phyloP scores from a whole-genome alignment of 106 monocot species.

The Dioscorea dumetorum region DNA sequence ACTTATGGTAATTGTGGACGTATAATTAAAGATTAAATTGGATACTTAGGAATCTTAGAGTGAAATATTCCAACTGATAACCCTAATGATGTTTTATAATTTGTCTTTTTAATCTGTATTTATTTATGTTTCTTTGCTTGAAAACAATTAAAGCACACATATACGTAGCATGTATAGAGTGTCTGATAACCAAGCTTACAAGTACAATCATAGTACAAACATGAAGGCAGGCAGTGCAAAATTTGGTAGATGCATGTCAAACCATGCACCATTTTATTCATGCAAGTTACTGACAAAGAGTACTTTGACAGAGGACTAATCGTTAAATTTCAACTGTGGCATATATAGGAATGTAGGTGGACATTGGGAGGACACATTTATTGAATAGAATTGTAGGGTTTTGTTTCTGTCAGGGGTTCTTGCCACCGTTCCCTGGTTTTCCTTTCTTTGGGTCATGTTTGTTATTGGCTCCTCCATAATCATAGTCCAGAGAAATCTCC shows the following conservation, averaged over 20 bases:
- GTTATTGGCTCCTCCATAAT: slow-evolving; percentile 7
- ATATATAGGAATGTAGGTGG: not conserved
- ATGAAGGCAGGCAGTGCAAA: not conserved
- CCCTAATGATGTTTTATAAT: too few relatives aligned
- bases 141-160: too few relatives aligned
- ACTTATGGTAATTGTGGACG: too few relatives aligned
- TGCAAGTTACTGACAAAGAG: not conserved
- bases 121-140: too few relatives aligned
- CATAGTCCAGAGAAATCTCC: slow-evolving; percentile 8
- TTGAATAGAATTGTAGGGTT: not conserved
- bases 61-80: too few relatives aligned
- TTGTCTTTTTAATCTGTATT: too few relatives aligned
- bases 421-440: slow-evolving; percentile 7
- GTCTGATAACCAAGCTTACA: not conserved
- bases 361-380: not conserved
- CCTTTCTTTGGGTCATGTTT: slow-evolving; percentile 13
- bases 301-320: not conserved
- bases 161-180: too few relatives aligned
- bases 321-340: not conserved
- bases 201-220: not conserved
- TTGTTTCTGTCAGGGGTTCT: slow-evolving; percentile 5
- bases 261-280: not conserved
- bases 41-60: too few relatives aligned
- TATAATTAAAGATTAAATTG: too few relatives aligned
- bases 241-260: not conserved